These are phyloP conservation scores for Musa schizocarpa DNA, from an alignment of 176 grass and related monocot genomes.

Conservation along the genomic window DNA sequence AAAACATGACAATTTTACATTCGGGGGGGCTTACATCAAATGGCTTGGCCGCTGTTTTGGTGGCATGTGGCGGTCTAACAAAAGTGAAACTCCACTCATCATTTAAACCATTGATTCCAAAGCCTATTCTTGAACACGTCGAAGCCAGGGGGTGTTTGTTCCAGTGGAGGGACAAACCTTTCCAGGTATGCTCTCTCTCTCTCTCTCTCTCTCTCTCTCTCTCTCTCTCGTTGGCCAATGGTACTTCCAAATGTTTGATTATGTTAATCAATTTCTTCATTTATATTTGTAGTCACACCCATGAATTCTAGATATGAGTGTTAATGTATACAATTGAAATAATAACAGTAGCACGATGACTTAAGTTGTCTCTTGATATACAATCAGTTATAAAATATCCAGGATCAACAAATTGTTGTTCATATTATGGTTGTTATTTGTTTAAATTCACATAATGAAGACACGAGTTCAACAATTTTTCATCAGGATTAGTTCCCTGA, in stretches of 20 bases:
- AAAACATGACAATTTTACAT: constrained; percentile 69
- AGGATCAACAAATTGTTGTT: too few species aligned
- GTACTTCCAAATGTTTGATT: neutral
- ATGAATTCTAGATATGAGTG: too few species aligned
- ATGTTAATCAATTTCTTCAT: neutral
- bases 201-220: neutral
- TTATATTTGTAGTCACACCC: too few species aligned
- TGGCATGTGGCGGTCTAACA: constrained; percentile 54
- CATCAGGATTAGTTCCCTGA: too few species aligned
- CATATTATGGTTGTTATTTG: too few species aligned
- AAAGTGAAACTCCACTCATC: constrained; percentile 68
- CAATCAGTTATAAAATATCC: too few species aligned
- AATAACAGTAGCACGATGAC: too few species aligned
- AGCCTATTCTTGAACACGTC: constrained; percentile 40
- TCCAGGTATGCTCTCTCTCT: constrained; percentile 34
- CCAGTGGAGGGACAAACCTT: constrained; percentile 73
- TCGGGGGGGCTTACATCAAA: constrained; percentile 48
- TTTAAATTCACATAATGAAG: too few species aligned
- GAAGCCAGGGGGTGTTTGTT: constrained; percentile 49
- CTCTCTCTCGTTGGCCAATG: neutral
- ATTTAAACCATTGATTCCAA: constrained; percentile 51
- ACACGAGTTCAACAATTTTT: too few species aligned
- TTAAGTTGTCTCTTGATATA: too few species aligned
- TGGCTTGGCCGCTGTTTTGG: constrained; percentile 53
- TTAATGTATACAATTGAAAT: too few species aligned